phyloP scores from a whole-genome alignment of 2,329 filamentous ascomycete genomes.

The Knufia petricola region DNA sequence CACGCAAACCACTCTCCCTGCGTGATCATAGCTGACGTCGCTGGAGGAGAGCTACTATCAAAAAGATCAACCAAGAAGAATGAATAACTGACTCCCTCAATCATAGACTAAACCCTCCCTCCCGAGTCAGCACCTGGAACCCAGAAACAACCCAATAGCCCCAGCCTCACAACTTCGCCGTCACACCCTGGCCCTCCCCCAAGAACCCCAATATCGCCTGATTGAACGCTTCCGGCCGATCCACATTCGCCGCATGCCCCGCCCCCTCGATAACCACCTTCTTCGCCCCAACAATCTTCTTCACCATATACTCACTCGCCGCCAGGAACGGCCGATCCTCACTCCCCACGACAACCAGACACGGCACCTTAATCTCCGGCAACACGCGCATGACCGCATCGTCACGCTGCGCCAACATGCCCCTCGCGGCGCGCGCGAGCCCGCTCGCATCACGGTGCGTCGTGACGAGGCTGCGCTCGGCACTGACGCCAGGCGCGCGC shows the following conservation, averaged over 20 bases:
- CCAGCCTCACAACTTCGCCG: neutral
- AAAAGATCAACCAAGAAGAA: too few species aligned
- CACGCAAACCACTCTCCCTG: too few species aligned
- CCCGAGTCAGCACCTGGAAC: too few species aligned
- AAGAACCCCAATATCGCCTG: conserved; percentile 14
- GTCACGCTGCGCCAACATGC: conserved; percentile 17
- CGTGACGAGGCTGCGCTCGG: conserved; percentile 12
- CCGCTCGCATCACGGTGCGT: conserved; percentile 13
- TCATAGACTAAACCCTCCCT: too few species aligned
- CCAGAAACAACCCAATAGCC: too few species aligned
- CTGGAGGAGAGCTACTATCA: too few species aligned
- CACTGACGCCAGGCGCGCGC: conserved; percentile 8
- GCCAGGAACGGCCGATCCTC: conserved; percentile 17
- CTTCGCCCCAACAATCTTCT: conserved; percentile 14
- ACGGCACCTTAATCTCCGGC: conserved; percentile 10
- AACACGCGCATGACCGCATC: conserved; percentile 11
- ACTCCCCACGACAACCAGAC: conserved; percentile 14
- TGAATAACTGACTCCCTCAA: too few species aligned
- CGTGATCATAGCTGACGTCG: too few species aligned
- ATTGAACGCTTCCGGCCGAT: conserved; percentile 11
- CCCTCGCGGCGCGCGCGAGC: conserved; percentile 13
- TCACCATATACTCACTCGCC: conserved; percentile 16
- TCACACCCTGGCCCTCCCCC: neutral
- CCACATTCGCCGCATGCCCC: conserved; percentile 13
- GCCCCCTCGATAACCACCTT: conserved; percentile 13